A percentile compares a stretch with the other conserved stretches of the same genome.
phyloP scores from a whole-genome alignment of 352 stramenopile genomes.

The Pythium monospermum region DNA sequence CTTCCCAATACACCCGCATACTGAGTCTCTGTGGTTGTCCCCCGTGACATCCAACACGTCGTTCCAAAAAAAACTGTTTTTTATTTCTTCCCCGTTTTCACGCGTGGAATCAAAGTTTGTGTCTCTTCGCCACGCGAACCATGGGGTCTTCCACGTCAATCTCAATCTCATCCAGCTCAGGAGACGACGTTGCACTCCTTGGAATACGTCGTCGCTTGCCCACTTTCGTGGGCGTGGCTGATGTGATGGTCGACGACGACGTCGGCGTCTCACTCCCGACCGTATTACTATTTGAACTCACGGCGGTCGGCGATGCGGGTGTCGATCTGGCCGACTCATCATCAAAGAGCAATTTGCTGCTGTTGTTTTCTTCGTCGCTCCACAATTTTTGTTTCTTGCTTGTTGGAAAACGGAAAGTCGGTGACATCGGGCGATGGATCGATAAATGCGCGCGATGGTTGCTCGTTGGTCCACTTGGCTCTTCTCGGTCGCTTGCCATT shows the following conservation, averaged over 20 bases:
- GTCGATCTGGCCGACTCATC: no score
- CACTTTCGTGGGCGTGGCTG: slow-evolving; percentile 16
- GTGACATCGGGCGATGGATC: slow-evolving; percentile 19
- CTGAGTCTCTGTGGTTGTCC: no score
- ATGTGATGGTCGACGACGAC: slow-evolving; percentile 1
- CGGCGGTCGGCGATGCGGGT: slow-evolving; percentile 13
- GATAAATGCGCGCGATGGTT: slow-evolving; percentile 5
- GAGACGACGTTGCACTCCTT: not conserved
- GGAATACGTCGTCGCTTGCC: slow-evolving; percentile 15
- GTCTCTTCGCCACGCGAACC: not conserved
- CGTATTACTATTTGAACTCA: slow-evolving; percentile 9
- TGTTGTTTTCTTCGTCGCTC: slow-evolving; percentile 5
- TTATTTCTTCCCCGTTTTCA: no score
- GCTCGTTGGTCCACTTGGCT: not conserved
- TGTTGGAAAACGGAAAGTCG: slow-evolving; percentile 21
- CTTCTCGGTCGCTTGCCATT: not conserved
- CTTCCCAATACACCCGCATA: no score
- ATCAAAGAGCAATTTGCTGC: no score
- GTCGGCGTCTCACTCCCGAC: not conserved
- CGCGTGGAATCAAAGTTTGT: not conserved
- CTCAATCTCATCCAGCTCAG: not conserved
- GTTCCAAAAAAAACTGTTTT: no score
- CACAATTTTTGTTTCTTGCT: slow-evolving; percentile 25
- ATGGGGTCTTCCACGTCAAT: not conserved
- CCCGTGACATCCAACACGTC: no score